These are phyloP conservation scores for Phytophthora europaea DNA, from an alignment of 352 stramenopile genomes.

Conservation along the genomic window DNA sequence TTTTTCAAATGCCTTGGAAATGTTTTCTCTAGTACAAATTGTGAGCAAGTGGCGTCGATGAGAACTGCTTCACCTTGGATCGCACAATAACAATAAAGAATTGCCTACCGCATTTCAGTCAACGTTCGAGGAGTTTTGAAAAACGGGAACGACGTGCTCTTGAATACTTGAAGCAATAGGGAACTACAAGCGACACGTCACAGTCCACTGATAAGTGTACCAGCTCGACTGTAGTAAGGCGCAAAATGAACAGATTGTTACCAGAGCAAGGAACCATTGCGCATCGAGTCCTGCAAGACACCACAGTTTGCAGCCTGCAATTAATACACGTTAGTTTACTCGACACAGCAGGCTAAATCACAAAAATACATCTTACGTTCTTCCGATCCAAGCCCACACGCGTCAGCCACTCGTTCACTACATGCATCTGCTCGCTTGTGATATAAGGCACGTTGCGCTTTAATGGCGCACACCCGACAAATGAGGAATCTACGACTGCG, in stretches of 20 bases:
- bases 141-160: slow-evolving; percentile 16
- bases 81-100: not conserved
- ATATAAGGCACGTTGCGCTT: slow-evolving; percentile 39
- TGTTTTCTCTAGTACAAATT: slow-evolving; percentile 43
- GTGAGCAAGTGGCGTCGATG: not conserved
- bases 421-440: slow-evolving; percentile 41
- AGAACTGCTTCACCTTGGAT: not conserved
- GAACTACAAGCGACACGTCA: not conserved
- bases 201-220: not conserved
- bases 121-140: slow-evolving; percentile 33
- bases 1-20: slow-evolving; percentile 38
- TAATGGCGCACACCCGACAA: slow-evolving; percentile 7
- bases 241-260: slow-evolving; percentile 9
- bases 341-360: not conserved
- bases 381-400: slow-evolving; percentile 26
- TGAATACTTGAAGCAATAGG: slow-evolving; percentile 17
- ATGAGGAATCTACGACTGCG: not conserved
- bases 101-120: slow-evolving; percentile 31
- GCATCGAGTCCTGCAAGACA: slow-evolving; percentile 47
- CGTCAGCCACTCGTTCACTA: slow-evolving; percentile 43
- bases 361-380: slow-evolving; percentile 4
- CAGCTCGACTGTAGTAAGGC: not conserved
- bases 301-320: slow-evolving; percentile 20
- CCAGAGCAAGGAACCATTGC: slow-evolving; percentile 53
- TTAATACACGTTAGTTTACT: not conserved